These are phyloP conservation scores for Diaporthe citrichinensis DNA, from an alignment of 2,329 filamentous ascomycete genomes.

Conservation along the genomic window DNA sequence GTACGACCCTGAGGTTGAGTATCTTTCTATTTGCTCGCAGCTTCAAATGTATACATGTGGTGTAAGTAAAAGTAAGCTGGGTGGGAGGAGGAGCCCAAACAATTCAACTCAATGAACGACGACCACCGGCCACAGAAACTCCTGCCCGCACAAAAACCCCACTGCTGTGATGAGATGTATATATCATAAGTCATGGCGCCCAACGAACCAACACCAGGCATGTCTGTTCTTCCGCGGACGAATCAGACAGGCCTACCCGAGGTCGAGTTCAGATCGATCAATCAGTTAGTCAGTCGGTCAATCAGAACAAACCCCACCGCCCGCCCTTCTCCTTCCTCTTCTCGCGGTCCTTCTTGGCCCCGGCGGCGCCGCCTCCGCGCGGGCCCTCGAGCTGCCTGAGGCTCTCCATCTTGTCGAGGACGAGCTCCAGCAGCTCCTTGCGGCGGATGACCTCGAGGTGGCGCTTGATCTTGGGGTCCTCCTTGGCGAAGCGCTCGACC, in stretches of 20 bases:
- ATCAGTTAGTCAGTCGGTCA: neutral
- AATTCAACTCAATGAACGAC: constrained; percentile 30
- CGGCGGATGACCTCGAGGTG: constrained; percentile 93
- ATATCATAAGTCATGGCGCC: constrained; percentile 34
- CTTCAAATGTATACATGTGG: constrained; percentile 27
- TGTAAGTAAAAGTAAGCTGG: constrained; percentile 32
- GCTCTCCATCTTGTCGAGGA: constrained; percentile 95
- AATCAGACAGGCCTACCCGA: neutral
- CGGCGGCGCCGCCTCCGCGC: constrained; percentile 64
- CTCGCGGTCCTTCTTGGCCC: constrained; percentile 51
- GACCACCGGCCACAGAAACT: constrained; percentile 33
- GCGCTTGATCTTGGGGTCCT: constrained; percentile 89
- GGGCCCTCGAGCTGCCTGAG: constrained; percentile 85
- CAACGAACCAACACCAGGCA: constrained; percentile 21
- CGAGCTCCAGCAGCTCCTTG: constrained; percentile 93
- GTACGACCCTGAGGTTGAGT: constrained; percentile 24
- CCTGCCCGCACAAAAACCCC: constrained; percentile 24
- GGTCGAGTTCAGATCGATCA: neutral
- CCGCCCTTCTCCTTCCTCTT: constrained; percentile 47
- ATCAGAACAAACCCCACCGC: constrained; percentile 40
- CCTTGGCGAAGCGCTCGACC: constrained; percentile 90
- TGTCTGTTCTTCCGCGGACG: neutral
- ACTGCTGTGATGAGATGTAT: constrained; percentile 30
- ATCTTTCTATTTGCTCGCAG: constrained; percentile 23
- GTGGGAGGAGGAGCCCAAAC: constrained; percentile 1